phyloP scores from a whole-genome alignment of 345 rosid genomes.

The Alliaria petiolata region DNA sequence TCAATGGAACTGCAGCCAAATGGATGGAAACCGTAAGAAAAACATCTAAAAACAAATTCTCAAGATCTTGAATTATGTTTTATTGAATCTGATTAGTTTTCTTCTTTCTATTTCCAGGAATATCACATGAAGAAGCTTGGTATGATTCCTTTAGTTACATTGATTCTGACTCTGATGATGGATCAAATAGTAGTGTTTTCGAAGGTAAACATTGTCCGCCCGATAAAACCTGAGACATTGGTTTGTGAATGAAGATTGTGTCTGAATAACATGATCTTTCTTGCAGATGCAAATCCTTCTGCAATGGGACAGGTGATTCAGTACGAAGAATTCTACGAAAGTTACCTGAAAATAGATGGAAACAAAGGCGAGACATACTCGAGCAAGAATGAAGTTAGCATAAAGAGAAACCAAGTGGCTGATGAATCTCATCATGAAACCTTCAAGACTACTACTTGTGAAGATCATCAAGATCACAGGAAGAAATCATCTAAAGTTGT shows the following conservation, averaged over 20 bases:
- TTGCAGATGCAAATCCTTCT: slow-evolving; percentile 54
- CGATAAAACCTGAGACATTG: neutral
- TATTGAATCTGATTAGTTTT: neutral
- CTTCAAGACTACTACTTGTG: slow-evolving; percentile 32
- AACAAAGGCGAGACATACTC: slow-evolving; percentile 35
- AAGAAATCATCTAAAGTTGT: slow-evolving; percentile 61
- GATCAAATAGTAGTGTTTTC: slow-evolving; percentile 51
- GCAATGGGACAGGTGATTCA: slow-evolving; percentile 45
- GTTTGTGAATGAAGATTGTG: slow-evolving; percentile 10
- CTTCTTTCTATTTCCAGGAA: slow-evolving; percentile 36
- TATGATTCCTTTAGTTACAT: slow-evolving; percentile 70
- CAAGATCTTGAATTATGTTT: neutral
- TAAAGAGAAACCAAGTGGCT: slow-evolving; percentile 36
- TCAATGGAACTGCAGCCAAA: slow-evolving; percentile 75
- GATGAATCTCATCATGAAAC: slow-evolving; percentile 41
- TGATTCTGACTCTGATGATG: slow-evolving; percentile 83
- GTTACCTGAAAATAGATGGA: slow-evolving; percentile 55
- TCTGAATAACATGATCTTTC: neutral
- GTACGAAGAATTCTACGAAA: slow-evolving; percentile 58
- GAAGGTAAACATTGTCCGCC: slow-evolving; percentile 34
- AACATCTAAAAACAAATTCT: neutral
- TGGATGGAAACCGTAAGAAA: slow-evolving; percentile 49
- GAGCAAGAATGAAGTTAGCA: slow-evolving; percentile 37
- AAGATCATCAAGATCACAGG: slow-evolving; percentile 41
- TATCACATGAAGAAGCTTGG: slow-evolving; percentile 76